Percentiles rank a stretch among this genome's conserved stretches.
These are phyloP conservation scores for Talaromyces sp. DNA, from an alignment of 2,329 filamentous ascomycete genomes.

Conservation along the genomic window DNA sequence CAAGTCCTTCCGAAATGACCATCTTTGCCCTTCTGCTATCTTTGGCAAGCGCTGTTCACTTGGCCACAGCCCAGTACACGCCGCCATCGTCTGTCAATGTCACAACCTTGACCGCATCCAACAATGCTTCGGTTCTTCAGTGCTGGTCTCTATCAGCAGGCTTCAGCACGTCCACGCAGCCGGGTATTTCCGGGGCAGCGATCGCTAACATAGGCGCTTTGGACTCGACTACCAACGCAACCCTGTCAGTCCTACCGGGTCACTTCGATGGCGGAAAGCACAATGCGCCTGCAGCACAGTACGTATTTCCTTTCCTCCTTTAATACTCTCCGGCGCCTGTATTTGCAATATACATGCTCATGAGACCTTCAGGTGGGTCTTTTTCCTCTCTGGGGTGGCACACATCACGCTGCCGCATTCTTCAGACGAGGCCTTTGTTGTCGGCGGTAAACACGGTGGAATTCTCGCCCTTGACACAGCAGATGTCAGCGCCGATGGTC, in stretches of 20 bases:
- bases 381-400: slow-evolving; percentile 36
- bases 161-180: slow-evolving; percentile 25
- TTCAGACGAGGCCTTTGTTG: slow-evolving; percentile 30
- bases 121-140: slow-evolving; percentile 38
- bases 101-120: slow-evolving; percentile 33
- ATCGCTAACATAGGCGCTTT: slow-evolving; percentile 27
- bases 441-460: slow-evolving; percentile 37
- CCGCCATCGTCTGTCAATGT: slow-evolving; percentile 31
- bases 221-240: slow-evolving; percentile 19
- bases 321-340: background rate
- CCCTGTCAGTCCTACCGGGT: slow-evolving; percentile 33
- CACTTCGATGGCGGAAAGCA: slow-evolving; percentile 37
- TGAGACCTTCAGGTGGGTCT: slow-evolving; percentile 20
- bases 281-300: slow-evolving; percentile 36
- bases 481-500: slow-evolving; percentile 31
- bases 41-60: background rate
- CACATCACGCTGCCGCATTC: slow-evolving; percentile 39
- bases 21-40: background rate
- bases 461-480: slow-evolving; percentile 40
- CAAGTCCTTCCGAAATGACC: background rate
- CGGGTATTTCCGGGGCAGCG: slow-evolving; percentile 28
- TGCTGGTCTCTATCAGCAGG: slow-evolving; percentile 41
- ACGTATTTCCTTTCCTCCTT: background rate
- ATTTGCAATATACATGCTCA: slow-evolving; percentile 10
- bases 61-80: background rate